Base-by-base conservation (phyloP, 768 basidiomycete genomes). In the Lactarius pseudohatsudake region DNA sequence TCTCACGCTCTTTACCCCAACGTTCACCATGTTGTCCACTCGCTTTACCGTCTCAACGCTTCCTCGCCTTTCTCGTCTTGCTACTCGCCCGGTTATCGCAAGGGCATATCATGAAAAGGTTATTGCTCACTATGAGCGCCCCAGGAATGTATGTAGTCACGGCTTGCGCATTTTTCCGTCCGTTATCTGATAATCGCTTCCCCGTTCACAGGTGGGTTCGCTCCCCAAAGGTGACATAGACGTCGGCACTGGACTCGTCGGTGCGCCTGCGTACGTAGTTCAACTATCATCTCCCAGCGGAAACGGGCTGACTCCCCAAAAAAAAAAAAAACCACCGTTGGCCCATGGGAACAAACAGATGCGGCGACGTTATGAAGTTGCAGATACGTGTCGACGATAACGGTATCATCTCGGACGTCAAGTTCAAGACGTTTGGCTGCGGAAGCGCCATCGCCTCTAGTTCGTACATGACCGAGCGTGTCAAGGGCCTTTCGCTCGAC, bases 371-470 rank as follows among this genome's bases (percentile, higher is more conserved):
- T 56, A 99, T 99, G 96, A 98, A 98, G 78, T 88, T 99, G 13
- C 96, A 98, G 79, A 99, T 99, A 75, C 90, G 94, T 72, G 97
- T 99, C 64, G 89, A 96, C 77, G 95, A 96, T 66, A 82, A 91
- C 41, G 94, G 95, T 41, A 85, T 98, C 77, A 99, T 99, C 74
- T 91, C 90, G 57, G 97, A 99, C 75, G 97, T 98, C 79, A 97
- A 96, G 80, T 98, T 98, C 84, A 99, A 98, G 83, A 98, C 97
- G 0, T 98, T 99, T 77, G 96, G 97, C 3, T 98, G 97, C 77
- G 97, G 97, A 61, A 96, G 94, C 70, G 95, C 95, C 72, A 99
- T 99, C 67, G 97, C 97, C 0, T 96, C 94, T 1, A 95, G 93
- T 74, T 96, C 93, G 8, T 99, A 96, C 76, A 95, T 98, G 92